Evolutionary conservation across 2,329 filamentous ascomycete species (phyloP).

Genomic region (Trematosphaeria pertusa): DNA sequence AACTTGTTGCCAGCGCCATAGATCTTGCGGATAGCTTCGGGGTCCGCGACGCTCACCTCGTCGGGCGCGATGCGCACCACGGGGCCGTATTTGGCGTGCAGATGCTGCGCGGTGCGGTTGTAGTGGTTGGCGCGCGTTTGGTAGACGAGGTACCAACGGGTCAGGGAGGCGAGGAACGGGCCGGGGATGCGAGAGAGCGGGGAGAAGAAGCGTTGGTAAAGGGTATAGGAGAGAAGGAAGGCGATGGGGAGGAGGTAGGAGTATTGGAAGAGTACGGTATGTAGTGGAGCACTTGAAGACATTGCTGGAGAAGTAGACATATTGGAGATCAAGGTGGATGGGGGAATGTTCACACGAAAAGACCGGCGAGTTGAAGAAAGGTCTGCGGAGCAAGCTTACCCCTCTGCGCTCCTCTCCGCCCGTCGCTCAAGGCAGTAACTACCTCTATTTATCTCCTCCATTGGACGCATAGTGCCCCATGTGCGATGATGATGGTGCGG

Average conservation of each 20-base stretch:
- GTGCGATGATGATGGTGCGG: no score
- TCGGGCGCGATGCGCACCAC: constrained; percentile 2
- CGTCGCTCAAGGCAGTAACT: no score
- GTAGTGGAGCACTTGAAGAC: no score
- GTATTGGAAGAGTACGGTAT: constrained; percentile 9
- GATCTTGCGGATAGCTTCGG: not conserved
- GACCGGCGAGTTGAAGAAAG: no score
- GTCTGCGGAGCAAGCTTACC: no score
- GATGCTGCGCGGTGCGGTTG: not conserved
- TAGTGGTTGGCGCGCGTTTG: not conserved
- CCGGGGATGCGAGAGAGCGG: constrained; percentile 35
- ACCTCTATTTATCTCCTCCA: no score
- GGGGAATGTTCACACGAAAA: not conserved
- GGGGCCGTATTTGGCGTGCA: constrained; percentile 1
- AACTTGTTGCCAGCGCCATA: constrained; percentile 25
- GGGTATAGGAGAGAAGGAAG: constrained; percentile 9
- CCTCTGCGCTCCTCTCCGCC: no score
- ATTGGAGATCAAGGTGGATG: not conserved
- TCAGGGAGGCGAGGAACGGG: constrained; percentile 33
- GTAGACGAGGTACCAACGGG: constrained; percentile 17
- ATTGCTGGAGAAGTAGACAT: not conserved
- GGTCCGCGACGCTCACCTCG: not conserved
- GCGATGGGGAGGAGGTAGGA: constrained; percentile 2
- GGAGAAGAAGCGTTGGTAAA: constrained; percentile 22
- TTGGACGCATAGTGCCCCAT: no score